phyloP scores from a whole-genome alignment of 202 grass and related monocot species.

The Brachypodium distachyon region DNA sequence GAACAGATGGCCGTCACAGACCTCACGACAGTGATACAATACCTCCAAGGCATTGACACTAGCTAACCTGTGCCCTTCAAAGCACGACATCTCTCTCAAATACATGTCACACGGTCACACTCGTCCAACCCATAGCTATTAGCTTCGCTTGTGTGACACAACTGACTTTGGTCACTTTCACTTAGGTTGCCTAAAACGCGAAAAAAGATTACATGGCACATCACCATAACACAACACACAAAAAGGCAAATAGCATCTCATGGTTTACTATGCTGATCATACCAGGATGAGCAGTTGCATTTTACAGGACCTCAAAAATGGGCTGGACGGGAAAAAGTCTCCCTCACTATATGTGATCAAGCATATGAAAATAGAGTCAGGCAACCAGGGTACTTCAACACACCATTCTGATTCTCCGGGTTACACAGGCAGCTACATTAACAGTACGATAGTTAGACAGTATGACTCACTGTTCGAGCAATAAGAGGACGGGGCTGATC shows the following conservation, averaged over 20 bases:
- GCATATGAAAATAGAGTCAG: slow-evolving; percentile 27
- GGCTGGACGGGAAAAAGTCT: slow-evolving; percentile 8
- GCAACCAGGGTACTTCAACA: slow-evolving; percentile 20
- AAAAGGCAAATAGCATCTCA: slow-evolving; percentile 10
- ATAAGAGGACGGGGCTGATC: slow-evolving; percentile 15
- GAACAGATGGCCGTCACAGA: too few species aligned
- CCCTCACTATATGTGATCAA: slow-evolving; percentile 33
- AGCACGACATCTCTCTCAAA: slow-evolving; percentile 1
- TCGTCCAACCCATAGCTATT: slow-evolving; percentile 48
- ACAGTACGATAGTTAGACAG: slow-evolving; percentile 19
- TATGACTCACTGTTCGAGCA: slow-evolving; percentile 18
- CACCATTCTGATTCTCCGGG: slow-evolving; percentile 15
- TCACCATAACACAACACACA: neutral
- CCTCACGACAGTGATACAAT: neutral
- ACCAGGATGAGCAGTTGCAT: slow-evolving; percentile 32
- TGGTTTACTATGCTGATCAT: slow-evolving; percentile 21
- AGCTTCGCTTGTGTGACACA: neutral
- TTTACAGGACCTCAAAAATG: slow-evolving; percentile 53
- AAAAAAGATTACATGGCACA: neutral
- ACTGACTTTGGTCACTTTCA: neutral
- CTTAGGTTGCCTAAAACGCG: neutral
- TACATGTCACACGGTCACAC: slow-evolving; percentile 10
- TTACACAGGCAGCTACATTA: slow-evolving; percentile 27
- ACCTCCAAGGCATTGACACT: too few species aligned
- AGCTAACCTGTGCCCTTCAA: neutral